Evolutionary conservation across 192 early-diverging fungal species (phyloP).

Genomic region (Glomus cerebriforme): DNA sequence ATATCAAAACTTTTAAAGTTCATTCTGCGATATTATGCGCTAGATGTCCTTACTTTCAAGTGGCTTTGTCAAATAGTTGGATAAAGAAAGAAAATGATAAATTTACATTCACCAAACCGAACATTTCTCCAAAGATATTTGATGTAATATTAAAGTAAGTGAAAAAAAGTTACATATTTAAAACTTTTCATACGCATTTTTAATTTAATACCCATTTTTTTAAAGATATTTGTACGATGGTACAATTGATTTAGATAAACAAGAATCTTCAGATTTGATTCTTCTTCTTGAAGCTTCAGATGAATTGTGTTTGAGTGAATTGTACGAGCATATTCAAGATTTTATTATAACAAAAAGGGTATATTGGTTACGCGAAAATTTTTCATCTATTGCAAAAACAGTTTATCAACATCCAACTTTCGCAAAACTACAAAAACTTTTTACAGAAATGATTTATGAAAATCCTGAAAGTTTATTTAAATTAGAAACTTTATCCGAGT

Average conservation of each 20-base stretch:
- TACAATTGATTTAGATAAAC: not conserved
- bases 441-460: not conserved
- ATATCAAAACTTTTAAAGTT: not conserved
- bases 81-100: constrained; percentile 12
- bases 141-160: constrained; percentile 16
- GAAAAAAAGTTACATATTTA: not conserved
- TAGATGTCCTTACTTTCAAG: constrained; percentile 15
- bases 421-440: not conserved
- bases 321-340: constrained; percentile 2
- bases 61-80: constrained; percentile 5
- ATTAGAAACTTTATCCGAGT: not conserved
- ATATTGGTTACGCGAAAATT: not conserved
- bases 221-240: constrained; percentile 13
- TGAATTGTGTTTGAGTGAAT: constrained; percentile 9
- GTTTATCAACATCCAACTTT: not conserved
- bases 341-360: constrained; percentile 2
- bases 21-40: constrained; percentile 6
- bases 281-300: constrained; percentile 1
- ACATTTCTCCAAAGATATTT: constrained; percentile 6
- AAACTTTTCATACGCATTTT: not conserved
- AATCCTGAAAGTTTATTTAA: not conserved
- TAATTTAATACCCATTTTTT: not conserved
- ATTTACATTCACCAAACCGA: not conserved
- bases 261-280: not conserved
- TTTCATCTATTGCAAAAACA: not conserved